Base-by-base conservation (phyloP, 257 asterid species). In the Knoxia roxburghii region DNA sequence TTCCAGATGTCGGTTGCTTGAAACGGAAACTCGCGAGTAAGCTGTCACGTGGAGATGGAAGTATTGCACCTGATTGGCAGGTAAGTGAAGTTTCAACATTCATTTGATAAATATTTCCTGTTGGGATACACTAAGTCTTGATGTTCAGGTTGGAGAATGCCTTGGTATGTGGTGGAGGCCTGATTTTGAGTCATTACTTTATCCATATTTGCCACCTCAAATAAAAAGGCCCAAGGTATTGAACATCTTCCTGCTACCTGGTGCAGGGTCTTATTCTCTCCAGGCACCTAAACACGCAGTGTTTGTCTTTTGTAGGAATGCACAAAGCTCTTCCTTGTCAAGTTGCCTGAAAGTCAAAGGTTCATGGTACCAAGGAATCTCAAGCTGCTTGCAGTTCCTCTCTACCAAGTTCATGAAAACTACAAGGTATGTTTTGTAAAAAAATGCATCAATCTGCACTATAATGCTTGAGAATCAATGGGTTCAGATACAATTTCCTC, bases 111-210 rank as follows among this genome's bases (percentile, higher is more conserved):
- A n/a, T 10, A 27, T 20, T 48, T 49, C 23, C 61, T 65, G 51
- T 26, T 55, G 37, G 53, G 30, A 33, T 76, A 57, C 55, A 43
- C 39, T 65, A 27, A 62, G 69, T 39, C 41, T 39, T 50, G n/a
- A 71, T 74, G 30, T 70, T 35, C 77, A 93, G 98, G 83, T 90
- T 3, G 89, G 89, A 74, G 97, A 85, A 79, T 88, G 95, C 73
- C 85, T 93, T 53, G 99, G 99, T 61, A 78, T 85, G 76, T 93
- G 97, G 96, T 88, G 99, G 99, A 85, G 78, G 75, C 85, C 90
- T 30, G 76, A 79, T 72, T 93, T 90, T 60, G 95, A 88, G 72
- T 51, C 94, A 21, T 54, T 81, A 65, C 70, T 77, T 15, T 84
- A 77, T 76, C 96, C 96, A 0, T 82, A 80, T 78, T 68, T 82